Evolutionary conservation across 176 grass and related monocot genomes (phyloP), one percentile per base, ranked within the genome.

Genomic region (Tillandsia leiboldiana): DNA sequence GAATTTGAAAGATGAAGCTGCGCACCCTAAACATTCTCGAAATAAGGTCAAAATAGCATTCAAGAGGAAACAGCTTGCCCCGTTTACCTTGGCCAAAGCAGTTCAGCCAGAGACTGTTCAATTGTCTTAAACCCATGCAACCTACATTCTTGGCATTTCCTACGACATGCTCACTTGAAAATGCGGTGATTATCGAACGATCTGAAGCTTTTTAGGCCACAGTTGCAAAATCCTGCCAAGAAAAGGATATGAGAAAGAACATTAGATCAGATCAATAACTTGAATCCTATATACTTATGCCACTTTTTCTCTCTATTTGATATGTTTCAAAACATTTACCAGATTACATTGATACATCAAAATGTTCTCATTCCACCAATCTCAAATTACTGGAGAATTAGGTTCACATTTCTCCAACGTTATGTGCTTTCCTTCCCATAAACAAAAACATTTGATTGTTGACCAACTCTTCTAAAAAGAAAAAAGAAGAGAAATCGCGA

Each of bases 1-100:
- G 82, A 72, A 90, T 81, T 70, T 75, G 51, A 63, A 69, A 47
- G 17, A 17, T 28, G 72, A 70, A 53, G 10, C 12, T 14, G 10
- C 9, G 26, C 20, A 26, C 11, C 68, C 48, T 52, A 13, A 28
- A 23, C 49, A 18, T 24, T 70, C 50, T 70, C 11, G 9, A 53
- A 48, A 28, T 52, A 51, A n/a, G 22, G 23, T 61, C 56, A 61
- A 70, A 26, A 23, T 6, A 14, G 18, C 27, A 42, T 3, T 27
- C 68, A 11, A 2, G 2, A 51, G 57, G 42, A 58, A 50, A 26
- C 22, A 26, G 11, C 11, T 20, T 70, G 49, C 51, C 8, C 29
- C 15, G 14, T 18, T 14, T 7, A 18, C 20, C 28, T 50, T 27
- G 53, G 11, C 12, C 26, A 61, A 62, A 73, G 63, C 71, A 73